phyloP scores from a whole-genome alignment of 2,329 filamentous ascomycete species.

The Alternaria atra region DNA sequence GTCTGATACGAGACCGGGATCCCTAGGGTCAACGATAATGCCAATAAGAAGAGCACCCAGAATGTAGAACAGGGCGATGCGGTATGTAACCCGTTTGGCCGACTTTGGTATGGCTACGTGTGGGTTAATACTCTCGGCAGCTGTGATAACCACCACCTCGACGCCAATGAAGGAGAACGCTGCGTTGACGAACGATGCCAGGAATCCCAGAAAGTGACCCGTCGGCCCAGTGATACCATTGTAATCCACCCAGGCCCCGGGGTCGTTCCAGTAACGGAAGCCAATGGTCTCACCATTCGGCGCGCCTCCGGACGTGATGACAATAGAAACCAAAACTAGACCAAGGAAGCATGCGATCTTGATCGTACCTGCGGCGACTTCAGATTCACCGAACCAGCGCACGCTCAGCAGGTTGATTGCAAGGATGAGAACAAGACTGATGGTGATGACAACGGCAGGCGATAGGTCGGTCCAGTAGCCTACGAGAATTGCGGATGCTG shows the following conservation, averaged over 20 bases:
- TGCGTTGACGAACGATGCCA: conserved; percentile 62
- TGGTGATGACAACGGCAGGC: conserved; percentile 65
- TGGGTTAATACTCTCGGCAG: conserved; percentile 71
- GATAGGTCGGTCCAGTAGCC: conserved; percentile 56
- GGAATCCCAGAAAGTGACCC: conserved; percentile 64
- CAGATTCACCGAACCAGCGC: conserved; percentile 61
- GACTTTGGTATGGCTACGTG: conserved; percentile 71
- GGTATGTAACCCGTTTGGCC: conserved; percentile 56
- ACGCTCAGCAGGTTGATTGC: conserved; percentile 62
- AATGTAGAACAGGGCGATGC: conserved; percentile 56
- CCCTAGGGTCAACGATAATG: conserved; percentile 62
- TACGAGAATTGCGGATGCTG: conserved; percentile 50
- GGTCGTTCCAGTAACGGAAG: conserved; percentile 73
- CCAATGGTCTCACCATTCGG: conserved; percentile 67
- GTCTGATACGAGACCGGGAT: conserved; percentile 46
- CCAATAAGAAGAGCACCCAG: conserved; percentile 63
- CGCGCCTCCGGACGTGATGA: conserved; percentile 52
- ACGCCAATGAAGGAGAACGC: conserved; percentile 49
- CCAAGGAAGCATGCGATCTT: conserved; percentile 50
- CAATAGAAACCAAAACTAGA: conserved; percentile 31
- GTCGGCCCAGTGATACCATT: conserved; percentile 61
- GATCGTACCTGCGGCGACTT: conserved; percentile 56
- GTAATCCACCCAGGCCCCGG: conserved; percentile 72
- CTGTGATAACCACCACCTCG: conserved; percentile 70
- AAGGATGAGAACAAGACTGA: conserved; percentile 61